Base-by-base conservation (phyloP, 768 basidiomycete species). In the Lentinula lateritia region DNA sequence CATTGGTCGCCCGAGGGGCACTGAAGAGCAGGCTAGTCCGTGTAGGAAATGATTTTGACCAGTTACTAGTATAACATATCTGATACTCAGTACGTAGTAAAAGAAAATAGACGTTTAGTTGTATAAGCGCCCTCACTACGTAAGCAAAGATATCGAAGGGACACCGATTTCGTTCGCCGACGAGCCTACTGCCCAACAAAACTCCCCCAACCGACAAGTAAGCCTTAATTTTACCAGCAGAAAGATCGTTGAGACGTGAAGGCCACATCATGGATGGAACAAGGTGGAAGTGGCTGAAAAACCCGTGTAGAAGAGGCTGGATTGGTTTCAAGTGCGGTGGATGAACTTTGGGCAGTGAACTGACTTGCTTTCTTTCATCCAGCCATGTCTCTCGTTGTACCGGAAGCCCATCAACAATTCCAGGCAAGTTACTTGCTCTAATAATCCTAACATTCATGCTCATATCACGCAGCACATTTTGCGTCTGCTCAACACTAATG, bases 401-500 rank as follows among this genome's bases (percentile, higher is more conserved):
- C 95, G 62, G 96, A 98, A 80, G 74, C 92, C 65, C 93, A 98
- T 74, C 88, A 92, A 72, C 94, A 95, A 80, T 96, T 96, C 80
- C 94, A 95, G 83, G 93, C 92, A 65, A 64, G 79, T 23, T 45
- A 13, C 32, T 36, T 16, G 20, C 9, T 18, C 50, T 50, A 23
- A 16, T 16, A 12, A 7, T 50, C 13, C 4, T 61, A 35, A 56
- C 56, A 18, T 43, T 35, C 61, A 61, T 67, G 42, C 57, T 36
- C 38, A 18, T 38, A 38, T 69, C 3, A 28, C 28, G 43, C 71
- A 98, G 93, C 97, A 98, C 87, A 99, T 99, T 77, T 80, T 99
- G 63, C 97, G 97, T 90, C 87, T 99, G 50, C 83, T 97, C 69
- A 98, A 98, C 85, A 98, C 97, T 75, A 98, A 98, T 82, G 97